Evolutionary conservation across 176 grass and related monocot species (phyloP).

Genomic region (Bromus sterilis): DNA sequence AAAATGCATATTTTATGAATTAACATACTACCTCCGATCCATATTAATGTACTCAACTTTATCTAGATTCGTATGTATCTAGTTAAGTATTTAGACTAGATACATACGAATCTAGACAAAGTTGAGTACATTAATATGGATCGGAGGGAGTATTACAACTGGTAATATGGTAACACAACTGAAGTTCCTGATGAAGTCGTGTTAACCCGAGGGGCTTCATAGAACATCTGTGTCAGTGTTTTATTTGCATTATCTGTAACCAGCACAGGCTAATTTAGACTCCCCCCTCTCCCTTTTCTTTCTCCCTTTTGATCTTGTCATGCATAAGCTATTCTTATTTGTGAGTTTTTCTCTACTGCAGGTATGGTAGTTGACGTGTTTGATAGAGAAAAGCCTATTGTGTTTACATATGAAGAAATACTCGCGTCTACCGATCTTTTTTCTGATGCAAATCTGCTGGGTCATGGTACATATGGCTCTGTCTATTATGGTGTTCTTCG

Average conservation of each 20-base stretch:
- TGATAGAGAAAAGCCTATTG: conserved; percentile 80
- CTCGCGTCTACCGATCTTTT: conserved; percentile 76
- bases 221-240: neutral
- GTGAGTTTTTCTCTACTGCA: conserved; percentile 17
- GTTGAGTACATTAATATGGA: no score
- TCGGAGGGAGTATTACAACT: no score
- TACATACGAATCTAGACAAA: no score
- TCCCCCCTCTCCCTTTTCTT: neutral
- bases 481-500: conserved; percentile 94
- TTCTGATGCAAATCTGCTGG: conserved; percentile 91
- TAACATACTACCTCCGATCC: no score
- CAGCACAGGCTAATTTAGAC: neutral
- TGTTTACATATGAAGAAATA: conserved; percentile 86
- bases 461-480: conserved; percentile 96
- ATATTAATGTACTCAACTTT: no score
- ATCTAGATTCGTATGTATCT: no score
- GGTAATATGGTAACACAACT: neutral
- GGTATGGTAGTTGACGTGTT: conserved; percentile 66
- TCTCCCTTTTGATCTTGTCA: neutral
- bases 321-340: conserved; percentile 11
- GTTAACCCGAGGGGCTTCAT: neutral
- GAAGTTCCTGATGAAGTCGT: neutral
- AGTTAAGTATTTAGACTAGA: no score
- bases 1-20: neutral
- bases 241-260: neutral